Evolutionary conservation across 108 stramenopile genomes (phyloP).

Genomic region (Stephanodiscus triporus): DNA sequence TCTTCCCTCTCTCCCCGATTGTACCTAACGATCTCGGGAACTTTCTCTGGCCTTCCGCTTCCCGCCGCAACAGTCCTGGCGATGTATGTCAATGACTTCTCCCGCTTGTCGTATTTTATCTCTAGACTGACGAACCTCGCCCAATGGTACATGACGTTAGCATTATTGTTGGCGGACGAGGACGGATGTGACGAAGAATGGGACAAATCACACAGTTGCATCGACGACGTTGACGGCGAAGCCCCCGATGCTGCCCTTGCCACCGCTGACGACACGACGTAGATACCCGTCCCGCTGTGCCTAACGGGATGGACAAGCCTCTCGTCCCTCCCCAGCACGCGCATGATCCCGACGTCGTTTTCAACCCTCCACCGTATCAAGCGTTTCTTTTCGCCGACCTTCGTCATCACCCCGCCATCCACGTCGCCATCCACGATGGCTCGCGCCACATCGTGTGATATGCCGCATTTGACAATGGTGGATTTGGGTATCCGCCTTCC

Average conservation of each 20-base stretch:
- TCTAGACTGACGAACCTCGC: conserved; percentile 14
- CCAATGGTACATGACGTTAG: conserved; percentile 9
- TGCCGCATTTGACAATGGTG: conserved; percentile 1
- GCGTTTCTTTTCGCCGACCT: conserved; percentile 6
- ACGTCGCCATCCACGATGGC: conserved; percentile 1
- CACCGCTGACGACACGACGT: not conserved
- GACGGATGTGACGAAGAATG: not conserved
- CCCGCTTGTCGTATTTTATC: conserved; percentile 15
- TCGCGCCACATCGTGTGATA: not conserved
- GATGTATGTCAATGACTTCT: not conserved
- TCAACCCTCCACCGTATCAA: conserved; percentile 10
- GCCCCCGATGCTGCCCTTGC: not conserved
- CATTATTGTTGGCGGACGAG: not conserved
- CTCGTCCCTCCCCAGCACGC: conserved; percentile 3
- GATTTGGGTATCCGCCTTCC: conserved; percentile 15
- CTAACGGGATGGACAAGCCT: conserved; percentile 15
- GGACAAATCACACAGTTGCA: not conserved
- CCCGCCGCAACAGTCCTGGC: conserved; percentile 11
- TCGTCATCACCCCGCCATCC: not conserved
- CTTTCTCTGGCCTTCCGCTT: not conserved
- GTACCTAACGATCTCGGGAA: not conserved
- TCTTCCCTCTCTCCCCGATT: not conserved
- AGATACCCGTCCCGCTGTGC: conserved; percentile 19
- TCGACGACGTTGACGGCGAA: not conserved
- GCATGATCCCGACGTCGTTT: conserved; percentile 4